phyloP scores from a whole-genome alignment of 2,329 filamentous ascomycete genomes.

The Pseudocercospora macadamiae region DNA sequence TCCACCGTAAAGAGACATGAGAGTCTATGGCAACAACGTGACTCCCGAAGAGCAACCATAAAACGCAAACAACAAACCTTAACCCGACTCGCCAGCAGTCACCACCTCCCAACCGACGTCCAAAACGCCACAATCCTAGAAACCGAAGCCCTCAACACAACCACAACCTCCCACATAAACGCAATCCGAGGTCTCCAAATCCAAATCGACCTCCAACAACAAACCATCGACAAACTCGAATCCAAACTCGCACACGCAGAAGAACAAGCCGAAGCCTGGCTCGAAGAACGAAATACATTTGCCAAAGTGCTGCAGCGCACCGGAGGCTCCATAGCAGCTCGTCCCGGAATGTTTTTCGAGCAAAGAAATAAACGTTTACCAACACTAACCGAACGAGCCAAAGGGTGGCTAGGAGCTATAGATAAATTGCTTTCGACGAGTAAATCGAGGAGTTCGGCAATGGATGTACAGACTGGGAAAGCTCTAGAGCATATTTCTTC shows the following conservation, averaged over 20 bases:
- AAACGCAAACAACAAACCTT: background rate
- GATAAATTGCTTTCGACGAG: background rate
- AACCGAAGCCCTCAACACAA: background rate
- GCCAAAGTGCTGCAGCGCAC: slow-evolving; percentile 1
- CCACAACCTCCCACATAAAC: background rate
- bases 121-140: background rate
- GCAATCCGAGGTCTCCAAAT: background rate
- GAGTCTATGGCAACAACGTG: background rate
- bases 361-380: background rate
- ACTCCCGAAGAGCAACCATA: background rate
- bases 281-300: background rate
- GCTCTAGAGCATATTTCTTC: background rate
- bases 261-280: slow-evolving; percentile 2
- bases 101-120: background rate
- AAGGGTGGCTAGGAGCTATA: background rate
- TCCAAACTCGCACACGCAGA: background rate
- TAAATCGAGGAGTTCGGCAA: background rate
- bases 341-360: background rate
- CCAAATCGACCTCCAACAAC: background rate
- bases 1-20: background rate
- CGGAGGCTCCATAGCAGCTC: background rate
- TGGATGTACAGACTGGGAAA: background rate
- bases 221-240: slow-evolving; percentile 1
- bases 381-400: background rate
- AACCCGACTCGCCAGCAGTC: background rate